Evolutionary conservation across 441 rosid genomes (phyloP), one percentile per base, ranked within the genome.

Genomic region (Croton setiger): DNA sequence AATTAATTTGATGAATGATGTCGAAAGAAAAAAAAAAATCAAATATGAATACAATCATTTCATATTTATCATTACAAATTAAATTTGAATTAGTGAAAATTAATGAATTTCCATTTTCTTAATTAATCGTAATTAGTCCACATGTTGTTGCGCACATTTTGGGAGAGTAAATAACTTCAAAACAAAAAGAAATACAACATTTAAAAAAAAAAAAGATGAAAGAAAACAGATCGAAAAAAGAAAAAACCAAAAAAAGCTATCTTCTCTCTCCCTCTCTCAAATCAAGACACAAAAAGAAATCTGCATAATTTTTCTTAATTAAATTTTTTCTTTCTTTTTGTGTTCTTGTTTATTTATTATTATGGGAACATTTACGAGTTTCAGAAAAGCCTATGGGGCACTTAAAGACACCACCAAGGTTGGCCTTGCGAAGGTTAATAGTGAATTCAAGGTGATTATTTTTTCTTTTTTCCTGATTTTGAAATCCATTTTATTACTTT

Each of bases 351-450:
- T n/a, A n/a, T 31, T 58, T 18, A 44, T 44, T 43, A 44, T 13
- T 23, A 89, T 90, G 96, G 88, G 90, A 64, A 78, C 93, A 39
- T 86, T 90, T 44, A 76, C 78, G 60, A 86, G 93, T 67, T 83
- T 90, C 52, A 79, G 93, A 71, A 88, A 86, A 74, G 96, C 92
- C 44, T 90, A 88, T 68, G 96, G 90, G 11, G 96, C 93, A 13
- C 88, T 90, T 59, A 90, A 90, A 83, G 96, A 90, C 65, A 76
- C 90, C 64, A 90, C 93, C 61, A 90, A 43, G 78, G 96, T 90
- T 66, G 96, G 96, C 66, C 87, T 90, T 52, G 96, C 96, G 17
- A 90, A 90, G 76, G 90, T 90, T 75, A 88, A 90, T 60, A 90
- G 93, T 33, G 96, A 90, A 69, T 88, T 79, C 74, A 90, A 88